Evolutionary conservation across 2,329 filamentous ascomycete genomes (phyloP).

Genomic region (Cladosporium cucumerinum): DNA sequence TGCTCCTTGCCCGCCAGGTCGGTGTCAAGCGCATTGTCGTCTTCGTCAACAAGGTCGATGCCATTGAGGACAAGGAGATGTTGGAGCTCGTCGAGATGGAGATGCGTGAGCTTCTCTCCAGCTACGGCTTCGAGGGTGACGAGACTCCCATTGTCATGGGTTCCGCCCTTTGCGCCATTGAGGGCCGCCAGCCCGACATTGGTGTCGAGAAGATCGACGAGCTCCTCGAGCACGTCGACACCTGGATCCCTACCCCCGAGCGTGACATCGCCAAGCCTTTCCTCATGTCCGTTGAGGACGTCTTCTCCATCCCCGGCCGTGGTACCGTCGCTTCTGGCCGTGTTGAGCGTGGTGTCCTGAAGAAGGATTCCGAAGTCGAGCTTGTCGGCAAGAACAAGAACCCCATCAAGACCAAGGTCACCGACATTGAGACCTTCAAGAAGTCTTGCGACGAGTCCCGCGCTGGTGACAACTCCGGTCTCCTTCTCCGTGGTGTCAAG

Average conservation of each 20-base stretch:
- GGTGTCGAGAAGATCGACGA: conserved; percentile 85
- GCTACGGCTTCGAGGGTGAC: conserved; percentile 96
- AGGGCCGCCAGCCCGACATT: conserved; percentile 82
- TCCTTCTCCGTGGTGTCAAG: conserved; percentile 91
- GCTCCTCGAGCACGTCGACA: conserved; percentile 83
- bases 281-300: conserved; percentile 90
- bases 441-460: conserved; percentile 97
- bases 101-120: conserved; percentile 92
- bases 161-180: conserved; percentile 90
- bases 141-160: conserved; percentile 97
- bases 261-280: conserved; percentile 98
- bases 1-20: conserved; percentile 95
- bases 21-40: conserved; percentile 98
- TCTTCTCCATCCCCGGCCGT: conserved; percentile 66
- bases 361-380: conserved; percentile 93
- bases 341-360: conserved; percentile 91
- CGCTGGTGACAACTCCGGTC: conserved; percentile 96
- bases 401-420: conserved; percentile 97
- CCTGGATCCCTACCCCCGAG: conserved; percentile 92
- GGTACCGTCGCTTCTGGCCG: conserved; percentile 95
- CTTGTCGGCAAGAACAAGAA: conserved; percentile 80
- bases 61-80: conserved; percentile 97
- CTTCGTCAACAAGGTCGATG: conserved; percentile 99
- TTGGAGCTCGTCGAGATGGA: conserved; percentile 99
- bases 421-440: conserved; percentile 99